A percentile compares a stretch with the other conserved stretches of the same genome.
phyloP scores from a whole-genome alignment of 1,284 basidiomycete species.

The Heterobasidion annosum region DNA sequence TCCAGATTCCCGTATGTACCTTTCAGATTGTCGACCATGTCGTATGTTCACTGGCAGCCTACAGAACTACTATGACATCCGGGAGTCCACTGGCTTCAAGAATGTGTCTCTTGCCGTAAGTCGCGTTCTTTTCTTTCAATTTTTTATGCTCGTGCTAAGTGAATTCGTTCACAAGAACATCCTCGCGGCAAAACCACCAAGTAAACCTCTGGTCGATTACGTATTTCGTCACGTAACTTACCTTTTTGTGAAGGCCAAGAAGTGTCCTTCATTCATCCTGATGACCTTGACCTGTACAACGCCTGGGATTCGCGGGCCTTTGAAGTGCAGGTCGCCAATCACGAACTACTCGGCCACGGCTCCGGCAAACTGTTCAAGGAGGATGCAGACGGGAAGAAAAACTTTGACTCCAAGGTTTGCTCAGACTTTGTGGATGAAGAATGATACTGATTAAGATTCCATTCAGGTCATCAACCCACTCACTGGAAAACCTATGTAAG shows the following conservation, averaged over 20 bases:
- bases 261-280: constrained; percentile 72
- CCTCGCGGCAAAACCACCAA: constrained; percentile 75
- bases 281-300: constrained; percentile 61
- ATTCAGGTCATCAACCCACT: constrained; percentile 68
- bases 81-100: constrained; percentile 77
- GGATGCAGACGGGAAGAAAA: constrained; percentile 61
- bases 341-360: constrained; percentile 75
- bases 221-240: neutral
- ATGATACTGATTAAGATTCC: neutral
- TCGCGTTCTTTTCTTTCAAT: neutral
- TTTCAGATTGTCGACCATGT: neutral
- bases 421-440: neutral
- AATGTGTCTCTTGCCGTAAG: constrained; percentile 67
- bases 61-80: constrained; percentile 72
- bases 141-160: neutral
- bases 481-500: constrained; percentile 71
- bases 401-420: constrained; percentile 57
- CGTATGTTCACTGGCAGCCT: constrained; percentile 1
- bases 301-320: constrained; percentile 71
- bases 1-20: constrained; percentile 53
- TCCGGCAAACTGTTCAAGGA: constrained; percentile 78
- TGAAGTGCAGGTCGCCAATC: constrained; percentile 81
- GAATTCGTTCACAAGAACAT: constrained; percentile 44
- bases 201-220: constrained; percentile 27
- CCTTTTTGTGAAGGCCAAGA: constrained; percentile 40